phyloP scores from a whole-genome alignment of 768 basidiomycete species.

The Phylloporus sp. region DNA sequence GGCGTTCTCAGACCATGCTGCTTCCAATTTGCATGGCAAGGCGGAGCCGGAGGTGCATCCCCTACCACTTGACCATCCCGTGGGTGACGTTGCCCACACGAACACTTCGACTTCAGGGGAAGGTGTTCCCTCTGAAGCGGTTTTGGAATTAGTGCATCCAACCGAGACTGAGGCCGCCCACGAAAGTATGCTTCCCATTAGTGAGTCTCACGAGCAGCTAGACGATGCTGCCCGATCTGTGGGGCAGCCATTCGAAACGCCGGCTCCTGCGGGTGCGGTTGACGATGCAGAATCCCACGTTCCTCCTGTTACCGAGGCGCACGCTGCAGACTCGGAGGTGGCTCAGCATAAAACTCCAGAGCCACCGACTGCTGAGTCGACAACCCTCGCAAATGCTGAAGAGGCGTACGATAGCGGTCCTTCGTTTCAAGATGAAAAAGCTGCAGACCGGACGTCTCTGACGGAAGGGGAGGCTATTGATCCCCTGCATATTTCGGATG shows the following conservation, averaged over 20 bases:
- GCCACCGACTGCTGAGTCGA: constrained; percentile 8
- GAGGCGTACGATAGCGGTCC: constrained; percentile 5
- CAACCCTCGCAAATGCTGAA: constrained; percentile 1
- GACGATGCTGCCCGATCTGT: constrained; percentile 3
- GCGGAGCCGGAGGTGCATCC: constrained; percentile 9
- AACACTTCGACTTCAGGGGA: constrained; percentile 10
- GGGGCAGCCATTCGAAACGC: constrained; percentile 8
- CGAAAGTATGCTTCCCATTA: constrained; percentile 3
- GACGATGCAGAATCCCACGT: constrained; percentile 3
- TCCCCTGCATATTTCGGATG: constrained; percentile 60
- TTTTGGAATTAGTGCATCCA: constrained; percentile 4
- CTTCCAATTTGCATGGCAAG: constrained; percentile 5
- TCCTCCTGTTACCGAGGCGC: constrained; percentile 6
- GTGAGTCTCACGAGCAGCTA: constrained; percentile 20
- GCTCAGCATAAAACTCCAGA: constrained; percentile 11
- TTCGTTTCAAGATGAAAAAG: constrained; percentile 9
- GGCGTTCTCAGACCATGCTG: constrained; percentile 3
- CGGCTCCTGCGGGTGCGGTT: background rate
- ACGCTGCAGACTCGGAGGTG: constrained; percentile 3
- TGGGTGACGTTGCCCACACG: constrained; percentile 16
- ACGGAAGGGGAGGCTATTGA: constrained; percentile 26
- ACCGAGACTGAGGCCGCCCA: constrained; percentile 5
- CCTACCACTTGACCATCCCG: constrained; percentile 14
- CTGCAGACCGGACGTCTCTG: constrained; percentile 7
- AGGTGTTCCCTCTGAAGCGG: constrained; percentile 4